Conservation (phyloP, 2,329 filamentous ascomycete species). For the Apiospora rasikravindrae region DNA sequence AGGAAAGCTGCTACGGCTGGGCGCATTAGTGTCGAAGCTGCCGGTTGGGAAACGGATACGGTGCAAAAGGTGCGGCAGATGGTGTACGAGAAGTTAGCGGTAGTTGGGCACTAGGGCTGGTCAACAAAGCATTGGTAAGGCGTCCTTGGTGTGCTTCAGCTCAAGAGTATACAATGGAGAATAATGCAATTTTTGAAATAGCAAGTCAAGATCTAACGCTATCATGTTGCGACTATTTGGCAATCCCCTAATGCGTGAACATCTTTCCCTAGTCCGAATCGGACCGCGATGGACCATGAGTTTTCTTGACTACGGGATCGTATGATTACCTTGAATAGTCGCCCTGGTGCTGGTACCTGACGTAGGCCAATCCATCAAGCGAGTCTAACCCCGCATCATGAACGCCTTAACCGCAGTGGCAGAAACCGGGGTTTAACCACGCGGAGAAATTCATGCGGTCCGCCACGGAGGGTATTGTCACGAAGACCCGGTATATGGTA, state of each 20-base stretch:
- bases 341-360: neutral
- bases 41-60: slow-evolving; percentile 64
- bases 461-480: slow-evolving; percentile 17
- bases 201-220: neutral
- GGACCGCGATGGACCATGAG: neutral
- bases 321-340: neutral
- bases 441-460: slow-evolving; percentile 18
- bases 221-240: neutral
- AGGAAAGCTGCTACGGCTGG: slow-evolving; percentile 83
- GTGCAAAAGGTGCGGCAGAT: slow-evolving; percentile 88
- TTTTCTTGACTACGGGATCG: neutral
- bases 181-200: neutral
- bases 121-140: neutral
- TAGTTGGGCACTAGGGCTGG: slow-evolving; percentile 61
- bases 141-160: slow-evolving; percentile 5
- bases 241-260: neutral
- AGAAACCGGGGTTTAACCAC: neutral
- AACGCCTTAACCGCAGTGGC: neutral
- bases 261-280: neutral
- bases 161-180: neutral
- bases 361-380: slow-evolving; percentile 18
- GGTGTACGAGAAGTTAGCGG: slow-evolving; percentile 92
- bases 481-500: neutral
- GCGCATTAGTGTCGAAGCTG: slow-evolving; percentile 84
- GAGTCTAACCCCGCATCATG: slow-evolving; percentile 16